Evolutionary conservation across 2,329 filamentous ascomycete species (phyloP).

Genomic region (Diaporthe helianthi): DNA sequence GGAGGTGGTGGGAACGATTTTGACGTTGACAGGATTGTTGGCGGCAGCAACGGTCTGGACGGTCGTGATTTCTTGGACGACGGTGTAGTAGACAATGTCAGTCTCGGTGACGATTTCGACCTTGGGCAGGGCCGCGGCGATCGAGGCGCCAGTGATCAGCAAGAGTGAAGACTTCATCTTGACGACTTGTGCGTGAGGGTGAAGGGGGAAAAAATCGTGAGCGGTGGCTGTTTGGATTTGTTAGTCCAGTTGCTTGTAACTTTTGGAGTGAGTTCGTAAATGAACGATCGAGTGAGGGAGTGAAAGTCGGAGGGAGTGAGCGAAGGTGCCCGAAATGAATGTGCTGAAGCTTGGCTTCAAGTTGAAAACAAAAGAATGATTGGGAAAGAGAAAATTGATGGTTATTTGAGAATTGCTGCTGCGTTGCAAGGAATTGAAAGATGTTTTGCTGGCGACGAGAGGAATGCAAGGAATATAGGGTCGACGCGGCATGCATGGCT

Average conservation of each 20-base stretch:
- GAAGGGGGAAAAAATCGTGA: conserved; percentile 25
- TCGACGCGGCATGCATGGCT: conserved; percentile 21
- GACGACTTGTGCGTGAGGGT: conserved; percentile 33
- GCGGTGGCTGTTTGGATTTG: conserved; percentile 10
- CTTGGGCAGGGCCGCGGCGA: conserved; percentile 53
- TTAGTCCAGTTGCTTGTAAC: conserved; percentile 13
- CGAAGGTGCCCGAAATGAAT: conserved; percentile 12
- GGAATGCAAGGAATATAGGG: conserved; percentile 23
- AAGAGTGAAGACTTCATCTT: conserved; percentile 61
- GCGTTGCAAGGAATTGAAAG: conserved; percentile 23
- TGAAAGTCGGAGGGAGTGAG: conserved; percentile 17
- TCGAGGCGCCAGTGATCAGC: conserved; percentile 52
- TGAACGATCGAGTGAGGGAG: neutral
- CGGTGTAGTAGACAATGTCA: conserved; percentile 53
- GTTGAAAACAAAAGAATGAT: neutral
- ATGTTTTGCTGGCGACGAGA: conserved; percentile 20
- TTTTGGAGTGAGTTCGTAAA: neutral
- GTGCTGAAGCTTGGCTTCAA: conserved; percentile 16
- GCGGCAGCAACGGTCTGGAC: conserved; percentile 17
- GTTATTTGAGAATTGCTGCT: neutral
- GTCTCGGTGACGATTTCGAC: conserved; percentile 50
- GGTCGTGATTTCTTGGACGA: conserved; percentile 45
- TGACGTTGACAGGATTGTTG: conserved; percentile 22
- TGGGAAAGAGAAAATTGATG: conserved; percentile 20
- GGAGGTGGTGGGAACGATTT: conserved; percentile 28